Evolutionary conservation across 2,329 filamentous ascomycete species (phyloP), one percentile per base, ranked within the genome.

Genomic region (Penicillium sp.): DNA sequence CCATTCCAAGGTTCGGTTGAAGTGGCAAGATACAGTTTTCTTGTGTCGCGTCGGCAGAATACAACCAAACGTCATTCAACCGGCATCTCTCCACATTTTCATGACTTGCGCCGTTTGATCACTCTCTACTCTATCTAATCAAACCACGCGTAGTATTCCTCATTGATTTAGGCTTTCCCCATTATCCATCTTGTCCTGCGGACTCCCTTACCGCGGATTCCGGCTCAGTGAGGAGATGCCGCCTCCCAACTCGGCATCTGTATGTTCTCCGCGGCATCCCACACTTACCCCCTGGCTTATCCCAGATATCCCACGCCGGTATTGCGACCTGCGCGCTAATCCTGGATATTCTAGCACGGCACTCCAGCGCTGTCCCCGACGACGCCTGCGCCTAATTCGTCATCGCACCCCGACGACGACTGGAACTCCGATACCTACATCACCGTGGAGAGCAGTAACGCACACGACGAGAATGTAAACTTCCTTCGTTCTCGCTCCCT

Each of bases 371-470:
- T 63, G 27, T 59, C 67, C 14, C 63, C 72, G 43, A 61, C 69
- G 13, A 58, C 66, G 31, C 56, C 70, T 29, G 68, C 50, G 19
- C 56, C 72, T 80, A 57, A 76, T 74, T 63, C 58, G 72, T 75
- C 49, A 71, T 75, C 53, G 72, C 82, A 57, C 74, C 80, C 63
- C 80, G 77, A 63, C 78, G 77, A 63, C 77, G 77, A 63, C 77
- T 82, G 48, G 77, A 80, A 41, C 75, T 80, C 54, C 79, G 82
- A 63, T 75, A 83, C 56, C 79, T 82, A 50, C 71, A 27, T 56
- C 39, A 82, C 80, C 41, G 73, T 73, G 43, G 77, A 77, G 63
- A 65, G 64, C 56, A 75, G 81, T 63, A 76, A 77, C 59, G 76
- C 73, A 54, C 70, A 78, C 50, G 71, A 79, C 66, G 80, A 79